Base-by-base conservation (phyloP, 768 basidiomycete genomes). In the Trametes villosa region DNA sequence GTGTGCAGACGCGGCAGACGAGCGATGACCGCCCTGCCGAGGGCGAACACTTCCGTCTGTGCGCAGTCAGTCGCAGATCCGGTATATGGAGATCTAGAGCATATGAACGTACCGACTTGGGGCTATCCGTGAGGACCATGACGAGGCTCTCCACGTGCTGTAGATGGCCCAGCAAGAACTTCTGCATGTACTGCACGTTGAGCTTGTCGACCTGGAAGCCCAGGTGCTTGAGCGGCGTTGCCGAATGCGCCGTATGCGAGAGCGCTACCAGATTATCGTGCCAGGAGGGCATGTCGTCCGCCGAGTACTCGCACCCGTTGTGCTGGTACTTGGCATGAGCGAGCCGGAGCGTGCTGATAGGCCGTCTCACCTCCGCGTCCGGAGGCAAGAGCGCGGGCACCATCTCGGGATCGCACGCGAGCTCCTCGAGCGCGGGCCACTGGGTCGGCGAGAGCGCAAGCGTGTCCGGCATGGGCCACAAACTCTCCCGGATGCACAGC, bases 1-100 rank as follows among this genome's bases (percentile, higher is more conserved):
- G 54, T 56, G 44, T 47, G 54, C 13, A 56, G 33, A 2, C 45
- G 54, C 12, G 54, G 54, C 12, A 56, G 30, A 12, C 26, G 52
- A n/a, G 17, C 26, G 22, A 41, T n/a, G 36, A 53, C 4, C 9
- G 4, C 13, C 8, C 18, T 9, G 26, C 38, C 52, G 20, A 53
- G 38, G 2, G 8, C 24, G 4, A 9, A 29, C 27, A 40, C 29
- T 4, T 26, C 27, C 40, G 15, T 26, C 52, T 53, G 40, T 27
- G n/a, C n/a, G n/a, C n/a, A n/a, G n/a, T n/a, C n/a, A n/a, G n/a
- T n/a, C n/a, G n/a, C n/a, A n/a, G n/a, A n/a, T n/a, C n/a, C n/a
- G n/a, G n/a, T n/a, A n/a, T n/a, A n/a, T n/a, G n/a, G 7, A n/a
- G n/a, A n/a, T n/a, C n/a, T n/a, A 29, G 26, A 29, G 42, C 27